Base-by-base conservation (phyloP, 768 basidiomycete species). In the Coprinellus aureogranulatus region DNA sequence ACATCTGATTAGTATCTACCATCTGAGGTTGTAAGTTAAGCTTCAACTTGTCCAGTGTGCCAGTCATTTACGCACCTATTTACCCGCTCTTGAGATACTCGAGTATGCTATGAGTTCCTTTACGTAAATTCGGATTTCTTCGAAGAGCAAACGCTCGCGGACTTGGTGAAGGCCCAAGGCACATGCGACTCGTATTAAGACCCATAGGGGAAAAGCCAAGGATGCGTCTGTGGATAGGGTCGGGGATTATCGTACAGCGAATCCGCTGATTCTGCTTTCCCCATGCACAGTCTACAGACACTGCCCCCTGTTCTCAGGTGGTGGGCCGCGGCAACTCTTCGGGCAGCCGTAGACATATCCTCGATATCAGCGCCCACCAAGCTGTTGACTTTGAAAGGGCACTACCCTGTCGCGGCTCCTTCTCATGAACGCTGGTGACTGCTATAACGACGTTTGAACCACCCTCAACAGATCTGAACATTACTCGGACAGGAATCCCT, bases 181-280 rank as follows among this genome's bases (percentile, higher is more conserved):
- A n/a, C n/a, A n/a, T n/a, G n/a, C n/a, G n/a, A n/a, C n/a, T n/a
- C n/a, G n/a, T n/a, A n/a, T n/a, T n/a, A n/a, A n/a, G n/a, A n/a
- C n/a, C 73, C 72, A 61, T 72, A 74, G 2, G 73, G 75, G 62
- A 71, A 77, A 44, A 76, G 53, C 73, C 73, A 75, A 1, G 75
- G 75, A 53, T 72, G 74, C 67, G 75, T 58, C 68, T 64, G 10
- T 4, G 46, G 46, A 30, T 51, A 51, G 6, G 34, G 50, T 4
- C 6, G 56, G n/a, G 72, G 69, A 61, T 77, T 76, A 30, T 72
- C 52, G 34, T 65, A 76, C 8, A 74, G 67, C n/a, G 70, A 70
- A 42, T 73, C 61, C 6, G 65, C 56, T 6, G 62, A 47, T 3
- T 30, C 34, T 11, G 51, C 49, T 55, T 71, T 72, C 2, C 72